Conservation (phyloP, 192 early-diverging fungal genomes). For the Podila epigama region DNA sequence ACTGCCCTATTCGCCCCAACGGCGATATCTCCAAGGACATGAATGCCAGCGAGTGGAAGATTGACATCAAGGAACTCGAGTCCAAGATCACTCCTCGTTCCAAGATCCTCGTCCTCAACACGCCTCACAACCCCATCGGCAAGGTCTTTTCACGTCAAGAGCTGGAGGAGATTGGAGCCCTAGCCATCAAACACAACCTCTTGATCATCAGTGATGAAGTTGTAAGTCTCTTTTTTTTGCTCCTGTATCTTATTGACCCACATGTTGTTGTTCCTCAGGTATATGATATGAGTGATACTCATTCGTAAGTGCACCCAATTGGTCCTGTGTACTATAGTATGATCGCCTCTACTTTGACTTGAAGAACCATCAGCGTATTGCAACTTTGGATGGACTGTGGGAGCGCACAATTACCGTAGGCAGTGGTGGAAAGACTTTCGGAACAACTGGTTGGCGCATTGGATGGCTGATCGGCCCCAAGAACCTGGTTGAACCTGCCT, state of each 20-base stretch:
- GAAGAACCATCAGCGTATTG: constrained; percentile 71
- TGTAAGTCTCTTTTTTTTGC: constrained; percentile 37
- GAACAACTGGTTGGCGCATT: constrained; percentile 96
- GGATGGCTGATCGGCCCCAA: constrained; percentile 90
- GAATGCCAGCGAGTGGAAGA: constrained; percentile 84
- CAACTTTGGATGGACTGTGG: constrained; percentile 88
- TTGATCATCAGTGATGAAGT: constrained; percentile 94
- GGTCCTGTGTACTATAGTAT: constrained; percentile 53
- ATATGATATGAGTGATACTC: too few species aligned
- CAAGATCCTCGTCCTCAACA: constrained; percentile 93
- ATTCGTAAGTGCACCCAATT: too few species aligned
- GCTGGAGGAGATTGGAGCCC: constrained; percentile 72
- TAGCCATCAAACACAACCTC: constrained; percentile 85
- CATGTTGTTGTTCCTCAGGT: too few species aligned
- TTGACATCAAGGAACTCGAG: constrained; percentile 84
- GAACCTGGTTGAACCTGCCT: constrained; percentile 72
- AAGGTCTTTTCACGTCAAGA: constrained; percentile 85
- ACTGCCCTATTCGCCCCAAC: constrained; percentile 76
- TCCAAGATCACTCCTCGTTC: constrained; percentile 77
- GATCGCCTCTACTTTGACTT: constrained; percentile 90
- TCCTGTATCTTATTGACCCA: too few species aligned
- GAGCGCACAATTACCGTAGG: constrained; percentile 94
- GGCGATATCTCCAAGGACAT: constrained; percentile 56
- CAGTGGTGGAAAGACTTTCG: constrained; percentile 93
- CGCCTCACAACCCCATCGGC: constrained; percentile 94